A percentile compares a stretch with the other conserved stretches of the same genome.
Evolutionary conservation across 2,329 filamentous ascomycete species (phyloP).

Genomic region (Talaromyces albobiverticillius): DNA sequence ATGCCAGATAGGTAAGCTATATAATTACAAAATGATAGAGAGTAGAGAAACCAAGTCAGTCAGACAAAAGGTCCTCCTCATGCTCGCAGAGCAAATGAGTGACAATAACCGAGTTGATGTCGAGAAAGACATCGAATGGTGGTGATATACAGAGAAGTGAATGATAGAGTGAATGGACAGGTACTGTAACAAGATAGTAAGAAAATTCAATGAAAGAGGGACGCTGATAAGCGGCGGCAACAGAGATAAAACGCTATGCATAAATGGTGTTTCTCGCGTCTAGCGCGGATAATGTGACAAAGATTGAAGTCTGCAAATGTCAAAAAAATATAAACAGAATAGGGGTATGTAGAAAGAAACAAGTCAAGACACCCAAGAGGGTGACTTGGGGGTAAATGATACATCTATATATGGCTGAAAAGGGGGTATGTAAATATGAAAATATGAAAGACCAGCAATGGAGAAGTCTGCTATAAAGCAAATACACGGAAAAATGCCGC

Average conservation of each 20-base stretch:
- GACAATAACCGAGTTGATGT: constrained; percentile 13
- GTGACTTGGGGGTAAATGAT: constrained; percentile 26
- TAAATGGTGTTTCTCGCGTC: constrained; percentile 16
- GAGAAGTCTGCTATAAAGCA: background rate
- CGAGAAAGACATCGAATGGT: background rate
- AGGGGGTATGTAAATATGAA: constrained; percentile 35
- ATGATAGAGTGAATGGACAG: too few relatives aligned
- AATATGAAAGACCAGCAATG: constrained; percentile 16
- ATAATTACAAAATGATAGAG: constrained; percentile 17
- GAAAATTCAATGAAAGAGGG: constrained; percentile 8
- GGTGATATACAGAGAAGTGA: constrained; percentile 10
- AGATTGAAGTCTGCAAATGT: constrained; percentile 15
- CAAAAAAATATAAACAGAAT: constrained; percentile 18
- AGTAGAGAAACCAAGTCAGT: background rate
- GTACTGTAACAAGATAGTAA: constrained; percentile 16
- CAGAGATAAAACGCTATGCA: constrained; percentile 16
- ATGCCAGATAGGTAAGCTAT: constrained; percentile 6
- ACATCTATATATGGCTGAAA: constrained; percentile 35
- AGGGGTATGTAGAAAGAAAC: constrained; percentile 21
- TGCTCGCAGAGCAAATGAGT: constrained; percentile 16
- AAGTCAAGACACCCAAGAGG: constrained; percentile 26
- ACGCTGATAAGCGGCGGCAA: constrained; percentile 2
- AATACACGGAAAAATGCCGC: constrained; percentile 8
- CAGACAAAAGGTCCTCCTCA: background rate
- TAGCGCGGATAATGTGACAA: constrained; percentile 14